These are phyloP conservation scores for Phaffia rhodozyma DNA, from an alignment of 1,284 basidiomycete species.

Conservation along the genomic window DNA sequence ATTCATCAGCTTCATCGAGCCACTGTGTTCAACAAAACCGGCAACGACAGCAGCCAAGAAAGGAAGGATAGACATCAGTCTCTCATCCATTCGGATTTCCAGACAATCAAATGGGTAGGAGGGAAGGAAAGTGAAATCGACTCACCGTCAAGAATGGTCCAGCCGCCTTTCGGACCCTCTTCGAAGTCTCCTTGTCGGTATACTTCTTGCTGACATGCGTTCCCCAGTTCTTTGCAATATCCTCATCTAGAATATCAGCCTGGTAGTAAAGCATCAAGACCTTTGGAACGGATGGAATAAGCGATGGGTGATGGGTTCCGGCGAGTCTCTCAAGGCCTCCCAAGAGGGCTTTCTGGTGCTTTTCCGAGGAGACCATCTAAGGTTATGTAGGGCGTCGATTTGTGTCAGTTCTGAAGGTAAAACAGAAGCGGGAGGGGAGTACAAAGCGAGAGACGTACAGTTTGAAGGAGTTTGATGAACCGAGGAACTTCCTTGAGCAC, in stretches of 20 bases:
- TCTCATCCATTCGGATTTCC: not conserved
- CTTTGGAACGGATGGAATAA: slow-evolving; percentile 64
- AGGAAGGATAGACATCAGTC: not conserved
- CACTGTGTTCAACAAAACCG: slow-evolving; percentile 23
- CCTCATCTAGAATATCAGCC: slow-evolving; percentile 83
- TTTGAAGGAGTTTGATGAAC: slow-evolving; percentile 64
- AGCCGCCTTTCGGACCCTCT: slow-evolving; percentile 89
- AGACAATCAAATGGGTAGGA: not conserved
- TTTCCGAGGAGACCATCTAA: slow-evolving; percentile 53
- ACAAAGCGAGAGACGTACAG: slow-evolving; percentile 44
- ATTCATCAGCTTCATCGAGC: slow-evolving; percentile 32
- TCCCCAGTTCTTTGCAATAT: slow-evolving; percentile 81
- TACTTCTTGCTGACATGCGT: slow-evolving; percentile 98
- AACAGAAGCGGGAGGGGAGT: not conserved
- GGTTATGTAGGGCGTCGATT: not conserved
- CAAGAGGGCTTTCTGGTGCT: slow-evolving; percentile 86
- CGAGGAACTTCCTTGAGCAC: slow-evolving; percentile 60
- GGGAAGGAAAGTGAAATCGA: not conserved
- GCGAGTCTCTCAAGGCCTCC: slow-evolving; percentile 79
- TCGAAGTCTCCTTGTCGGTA: slow-evolving; percentile 86
- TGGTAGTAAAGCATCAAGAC: slow-evolving; percentile 94
- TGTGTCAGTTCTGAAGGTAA: not conserved
- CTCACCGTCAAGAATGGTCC: slow-evolving; percentile 77
- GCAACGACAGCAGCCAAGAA: slow-evolving; percentile 1
- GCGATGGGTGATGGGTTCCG: slow-evolving; percentile 50